A percentile compares a stretch with the other conserved stretches of the same genome.
Conservation (phyloP, 805 yeast genomes). For the Komagataella mondaviorum region DNA sequence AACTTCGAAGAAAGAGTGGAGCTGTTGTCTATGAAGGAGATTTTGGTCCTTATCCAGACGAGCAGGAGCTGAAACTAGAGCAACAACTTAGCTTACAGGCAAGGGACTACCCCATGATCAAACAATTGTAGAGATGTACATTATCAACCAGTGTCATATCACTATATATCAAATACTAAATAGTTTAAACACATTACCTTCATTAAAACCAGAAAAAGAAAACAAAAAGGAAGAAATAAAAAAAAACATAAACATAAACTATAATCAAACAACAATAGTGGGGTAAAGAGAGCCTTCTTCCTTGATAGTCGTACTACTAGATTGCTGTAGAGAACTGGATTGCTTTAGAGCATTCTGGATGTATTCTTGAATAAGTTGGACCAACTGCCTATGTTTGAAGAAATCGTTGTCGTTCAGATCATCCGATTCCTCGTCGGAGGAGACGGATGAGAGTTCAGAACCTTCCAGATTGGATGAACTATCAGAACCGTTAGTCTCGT, state of each 20-base stretch:
- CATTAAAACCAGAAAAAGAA: neutral
- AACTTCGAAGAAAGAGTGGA: slow-evolving; percentile 73
- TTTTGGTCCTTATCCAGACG: slow-evolving; percentile 66
- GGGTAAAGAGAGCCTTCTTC: neutral
- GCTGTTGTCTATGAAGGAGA: slow-evolving; percentile 95
- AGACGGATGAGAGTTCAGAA: slow-evolving; percentile 11
- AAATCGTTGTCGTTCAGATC: slow-evolving; percentile 6
- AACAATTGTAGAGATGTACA: neutral
- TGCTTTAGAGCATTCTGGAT: slow-evolving; percentile 5
- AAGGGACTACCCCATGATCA: neutral
- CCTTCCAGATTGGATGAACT: slow-evolving; percentile 8
- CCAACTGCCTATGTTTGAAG: slow-evolving; percentile 6
- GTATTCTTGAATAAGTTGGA: slow-evolving; percentile 7
- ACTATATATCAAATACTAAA: neutral
- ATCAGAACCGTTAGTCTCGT: slow-evolving; percentile 1
- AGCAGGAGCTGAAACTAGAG: slow-evolving; percentile 5
- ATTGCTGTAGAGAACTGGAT: neutral
- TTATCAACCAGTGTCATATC: neutral
- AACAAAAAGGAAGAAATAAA: neutral
- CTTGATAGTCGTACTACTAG: neutral
- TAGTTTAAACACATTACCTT: neutral
- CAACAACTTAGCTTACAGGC: neutral
- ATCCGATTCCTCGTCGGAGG: slow-evolving; percentile 9
- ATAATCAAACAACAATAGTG: slow-evolving; percentile 1
- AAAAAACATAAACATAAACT: neutral